phyloP scores from a whole-genome alignment of 331 rosid genomes.

The Acacia concinna region DNA sequence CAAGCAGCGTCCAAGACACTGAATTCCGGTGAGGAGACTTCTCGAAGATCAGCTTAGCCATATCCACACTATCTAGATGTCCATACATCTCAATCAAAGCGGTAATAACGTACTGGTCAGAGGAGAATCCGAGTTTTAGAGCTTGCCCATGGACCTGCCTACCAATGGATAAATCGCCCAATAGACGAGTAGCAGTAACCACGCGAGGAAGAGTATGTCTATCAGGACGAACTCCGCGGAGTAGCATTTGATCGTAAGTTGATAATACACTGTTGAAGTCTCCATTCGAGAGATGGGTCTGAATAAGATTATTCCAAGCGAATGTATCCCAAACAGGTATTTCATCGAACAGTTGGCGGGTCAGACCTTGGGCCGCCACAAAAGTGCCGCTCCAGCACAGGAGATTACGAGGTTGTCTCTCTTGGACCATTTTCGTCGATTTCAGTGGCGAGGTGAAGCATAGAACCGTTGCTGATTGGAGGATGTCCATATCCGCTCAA shows the following conservation, averaged over 20 bases:
- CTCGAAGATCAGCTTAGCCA: constrained; percentile 49
- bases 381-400: not conserved
- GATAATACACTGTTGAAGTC: constrained; percentile 41
- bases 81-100: constrained; percentile 67
- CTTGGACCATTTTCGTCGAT: constrained; percentile 2
- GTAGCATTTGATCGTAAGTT: constrained; percentile 59
- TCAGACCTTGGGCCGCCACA: not conserved
- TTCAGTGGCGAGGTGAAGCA: constrained; percentile 17
- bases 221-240: constrained; percentile 57
- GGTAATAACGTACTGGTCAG: constrained; percentile 48
- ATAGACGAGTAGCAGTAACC: constrained; percentile 49
- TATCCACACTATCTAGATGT: constrained; percentile 40
- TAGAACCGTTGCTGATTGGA: constrained; percentile 14
- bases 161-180: constrained; percentile 43
- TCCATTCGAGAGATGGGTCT: constrained; percentile 48
- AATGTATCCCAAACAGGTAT: constrained; percentile 57
- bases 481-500: constrained; percentile 32
- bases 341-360: constrained; percentile 52
- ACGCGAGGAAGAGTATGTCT: constrained; percentile 74
- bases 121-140: constrained; percentile 52
- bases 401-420: constrained; percentile 1
- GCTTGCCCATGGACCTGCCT: constrained; percentile 65
- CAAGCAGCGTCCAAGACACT: constrained; percentile 68
- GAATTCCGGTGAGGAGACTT: constrained; percentile 40
- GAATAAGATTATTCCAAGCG: constrained; percentile 70